These are phyloP conservation scores for Bacidia rubella DNA, from an alignment of 495 filamentous ascomycete species.

Conservation along the genomic window DNA sequence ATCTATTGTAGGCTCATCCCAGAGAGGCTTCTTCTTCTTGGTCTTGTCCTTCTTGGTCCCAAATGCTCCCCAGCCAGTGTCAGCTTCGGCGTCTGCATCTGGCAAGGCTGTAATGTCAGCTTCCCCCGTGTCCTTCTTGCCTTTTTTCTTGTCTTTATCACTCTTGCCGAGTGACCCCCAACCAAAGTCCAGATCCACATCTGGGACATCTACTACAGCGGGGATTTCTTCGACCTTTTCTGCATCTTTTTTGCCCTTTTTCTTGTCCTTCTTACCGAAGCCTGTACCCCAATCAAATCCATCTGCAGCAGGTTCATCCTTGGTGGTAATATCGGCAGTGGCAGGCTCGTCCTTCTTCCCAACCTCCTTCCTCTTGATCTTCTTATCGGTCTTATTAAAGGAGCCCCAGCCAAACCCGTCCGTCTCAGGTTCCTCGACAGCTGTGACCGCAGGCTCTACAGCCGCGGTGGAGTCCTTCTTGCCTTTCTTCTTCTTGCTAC, in stretches of 20 bases:
- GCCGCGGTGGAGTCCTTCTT: conserved; percentile 20
- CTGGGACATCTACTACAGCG: conserved; percentile 3
- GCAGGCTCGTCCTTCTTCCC: conserved; percentile 13
- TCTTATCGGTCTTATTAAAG: conserved; percentile 20
- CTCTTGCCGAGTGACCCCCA: conserved; percentile 16
- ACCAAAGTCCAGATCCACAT: conserved; percentile 4
- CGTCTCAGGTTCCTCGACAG: conserved; percentile 10
- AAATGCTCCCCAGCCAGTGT: conserved; percentile 2
- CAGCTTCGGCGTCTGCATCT: conserved; percentile 9
- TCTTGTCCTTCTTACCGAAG: conserved; percentile 25
- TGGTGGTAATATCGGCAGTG: conserved; percentile 3
- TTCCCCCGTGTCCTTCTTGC: conserved; percentile 11
- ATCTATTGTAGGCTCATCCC: conserved; percentile 10
- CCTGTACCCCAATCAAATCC: conserved; percentile 21
- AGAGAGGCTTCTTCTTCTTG: conserved; percentile 26
- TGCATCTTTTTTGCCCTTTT: conserved; percentile 27
- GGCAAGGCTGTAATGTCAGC: conserved; percentile 6
- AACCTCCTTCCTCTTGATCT: conserved; percentile 26
- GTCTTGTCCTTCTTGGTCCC: conserved; percentile 20
- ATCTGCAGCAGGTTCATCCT: conserved; percentile 17
- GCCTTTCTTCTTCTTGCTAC: conserved; percentile 18
- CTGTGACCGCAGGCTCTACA: conserved; percentile 7
- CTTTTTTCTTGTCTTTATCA: conserved; percentile 23
- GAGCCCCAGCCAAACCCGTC: conserved; percentile 1
- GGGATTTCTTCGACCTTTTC: conserved; percentile 5